These are phyloP conservation scores for Hanseniaspora guilliermondii DNA, from an alignment of 805 yeast species.

Conservation along the genomic window DNA sequence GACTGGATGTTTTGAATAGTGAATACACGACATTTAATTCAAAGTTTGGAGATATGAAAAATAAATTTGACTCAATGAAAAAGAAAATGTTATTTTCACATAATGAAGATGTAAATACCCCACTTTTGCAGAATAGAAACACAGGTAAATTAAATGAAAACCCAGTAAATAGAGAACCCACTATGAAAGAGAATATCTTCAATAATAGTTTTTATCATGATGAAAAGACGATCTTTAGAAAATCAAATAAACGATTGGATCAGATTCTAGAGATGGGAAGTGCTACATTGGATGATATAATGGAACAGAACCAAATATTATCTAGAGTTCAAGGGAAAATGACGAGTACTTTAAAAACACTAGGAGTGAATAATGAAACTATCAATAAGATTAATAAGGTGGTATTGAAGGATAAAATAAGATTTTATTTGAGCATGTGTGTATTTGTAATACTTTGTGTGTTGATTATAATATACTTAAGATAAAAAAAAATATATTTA, in stretches of 20 bases:
- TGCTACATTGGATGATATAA: slow-evolving; percentile 69
- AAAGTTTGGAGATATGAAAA: slow-evolving; percentile 29
- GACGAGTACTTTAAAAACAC: slow-evolving; percentile 56
- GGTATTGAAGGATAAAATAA: slow-evolving; percentile 51
- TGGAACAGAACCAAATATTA: slow-evolving; percentile 69
- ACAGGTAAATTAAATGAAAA: slow-evolving; percentile 2
- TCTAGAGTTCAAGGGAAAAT: slow-evolving; percentile 49
- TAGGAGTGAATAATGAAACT: slow-evolving; percentile 80
- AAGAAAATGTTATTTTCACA: slow-evolving; percentile 10
- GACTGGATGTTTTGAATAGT: slow-evolving; percentile 45
- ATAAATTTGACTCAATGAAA: slow-evolving; percentile 7
- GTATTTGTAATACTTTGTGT: slow-evolving; percentile 28
- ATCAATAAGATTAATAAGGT: slow-evolving; percentile 67
- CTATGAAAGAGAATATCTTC: slow-evolving; percentile 33
- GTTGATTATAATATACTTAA: neutral
- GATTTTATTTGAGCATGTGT: slow-evolving; percentile 65
- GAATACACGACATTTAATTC: slow-evolving; percentile 26
- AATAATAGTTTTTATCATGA: slow-evolving; percentile 51
- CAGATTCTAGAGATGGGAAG: slow-evolving; percentile 84
- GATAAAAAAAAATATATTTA: no score
- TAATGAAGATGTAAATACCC: neutral
- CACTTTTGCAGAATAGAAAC: slow-evolving; percentile 6
- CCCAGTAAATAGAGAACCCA: slow-evolving; percentile 19
- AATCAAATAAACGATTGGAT: slow-evolving; percentile 75
- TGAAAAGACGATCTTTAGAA: slow-evolving; percentile 50